A percentile compares a stretch with the other conserved stretches of the same genome.
These are phyloP conservation scores for Tephrocybe rancida DNA, from an alignment of 768 basidiomycete species.

Conservation along the genomic window DNA sequence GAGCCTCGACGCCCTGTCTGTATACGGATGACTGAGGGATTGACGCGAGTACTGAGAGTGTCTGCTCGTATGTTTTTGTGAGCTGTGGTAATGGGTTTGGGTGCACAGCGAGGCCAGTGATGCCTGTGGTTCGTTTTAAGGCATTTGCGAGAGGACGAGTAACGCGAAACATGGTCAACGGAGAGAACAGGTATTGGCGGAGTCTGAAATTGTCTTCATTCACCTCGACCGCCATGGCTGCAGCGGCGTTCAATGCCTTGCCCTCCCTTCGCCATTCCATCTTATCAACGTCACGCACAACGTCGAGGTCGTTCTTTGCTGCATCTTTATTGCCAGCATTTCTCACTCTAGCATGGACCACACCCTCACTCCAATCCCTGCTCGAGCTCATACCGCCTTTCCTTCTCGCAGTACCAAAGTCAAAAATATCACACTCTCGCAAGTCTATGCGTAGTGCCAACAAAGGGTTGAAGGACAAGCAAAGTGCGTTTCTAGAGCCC, in stretches of 20 bases:
- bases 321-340: conserved; percentile 20
- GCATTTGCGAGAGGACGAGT: conserved; percentile 72
- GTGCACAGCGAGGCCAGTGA: conserved; percentile 84
- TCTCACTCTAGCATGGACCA: conserved; percentile 32
- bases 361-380: conserved; percentile 43
- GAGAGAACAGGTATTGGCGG: conserved; percentile 33
- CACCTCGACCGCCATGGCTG: conserved; percentile 34
- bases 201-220: conserved; percentile 33
- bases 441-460: conserved; percentile 95
- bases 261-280: conserved; percentile 17
- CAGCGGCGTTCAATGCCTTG: conserved; percentile 28
- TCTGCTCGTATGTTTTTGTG: conserved; percentile 72
- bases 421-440: conserved; percentile 88
- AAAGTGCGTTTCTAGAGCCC: conserved; percentile 53
- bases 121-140: conserved; percentile 81
- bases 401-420: conserved; percentile 92
- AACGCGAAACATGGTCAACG: conserved; percentile 65
- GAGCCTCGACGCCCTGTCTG: conserved; percentile 84
- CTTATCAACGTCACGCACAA: conserved; percentile 9
- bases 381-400: conserved; percentile 85
- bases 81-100: conserved; percentile 84
- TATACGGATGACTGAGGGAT: conserved; percentile 88
- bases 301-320: conserved; percentile 14
- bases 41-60: conserved; percentile 64
- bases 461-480: conserved; percentile 94